Evolutionary conservation across 176 grass and related monocot species (phyloP), one percentile per base, ranked within the genome.

Genomic region (Triticum timopheevii): DNA sequence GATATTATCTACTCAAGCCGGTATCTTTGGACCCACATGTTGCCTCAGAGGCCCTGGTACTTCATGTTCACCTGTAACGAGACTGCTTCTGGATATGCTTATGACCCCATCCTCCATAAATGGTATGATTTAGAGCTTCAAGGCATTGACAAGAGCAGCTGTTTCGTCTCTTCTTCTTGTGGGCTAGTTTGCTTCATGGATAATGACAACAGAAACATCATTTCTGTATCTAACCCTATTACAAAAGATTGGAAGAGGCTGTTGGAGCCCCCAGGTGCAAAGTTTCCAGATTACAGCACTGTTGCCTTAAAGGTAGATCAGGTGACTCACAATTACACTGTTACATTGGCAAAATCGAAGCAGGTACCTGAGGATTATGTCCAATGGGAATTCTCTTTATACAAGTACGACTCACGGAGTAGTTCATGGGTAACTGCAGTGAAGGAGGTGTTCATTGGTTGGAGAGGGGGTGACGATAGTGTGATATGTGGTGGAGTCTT

Each of bases 151-250:
- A 94, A 89, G 85, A 92, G 92, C 74, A 92, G 83, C 65, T 98
- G 90, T 84, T 92, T 88, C 72, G 71, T 91, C 58, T 92, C 96
- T 59, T 93, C 93, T 74, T 95, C 91, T 62, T 85, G 87, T 76
- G 96, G 96, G n/a, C 81, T 98, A 81, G 93, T 96, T 84, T 96
- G 93, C 88, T 92, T 87, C 44, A 91, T 98, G 92, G 93, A 96
- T 65, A 89, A 80, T 70, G 93, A 94, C 61, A 91, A 68, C 6
- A 89, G 86, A 69, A 96, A 80, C 66, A 56, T 44, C 23, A 87
- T 98, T 75, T 94, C 91, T 87, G 90, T 96, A 65, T 96, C 74
- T 65, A 98, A 98, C 44, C 96, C 96, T 24, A 94, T 98, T 73
- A 96, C 92, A 30, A 90, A 86, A 27, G 87, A 93, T 65, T 94